A percentile compares a stretch with the other conserved stretches of the same genome.
Evolutionary conservation across 106 monocot genomes (phyloP).

Genomic region (Xerophyta viscosa): DNA sequence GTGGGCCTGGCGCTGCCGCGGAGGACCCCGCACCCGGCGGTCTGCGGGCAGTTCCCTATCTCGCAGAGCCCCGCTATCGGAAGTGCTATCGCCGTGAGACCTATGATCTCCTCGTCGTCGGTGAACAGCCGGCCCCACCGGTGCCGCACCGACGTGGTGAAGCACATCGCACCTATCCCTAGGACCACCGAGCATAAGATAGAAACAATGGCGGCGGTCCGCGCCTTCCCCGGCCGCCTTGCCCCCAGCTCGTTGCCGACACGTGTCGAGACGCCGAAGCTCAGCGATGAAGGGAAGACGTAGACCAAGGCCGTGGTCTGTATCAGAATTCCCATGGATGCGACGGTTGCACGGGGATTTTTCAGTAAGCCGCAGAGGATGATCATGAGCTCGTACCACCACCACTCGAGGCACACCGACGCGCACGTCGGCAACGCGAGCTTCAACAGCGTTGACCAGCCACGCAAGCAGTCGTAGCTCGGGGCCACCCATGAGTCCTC

Average conservation of each 20-base stretch:
- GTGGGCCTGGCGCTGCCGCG: constrained; percentile 75
- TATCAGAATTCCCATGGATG: constrained; percentile 84
- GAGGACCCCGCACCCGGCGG: constrained; percentile 80
- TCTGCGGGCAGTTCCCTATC: constrained; percentile 95
- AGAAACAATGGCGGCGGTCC: constrained; percentile 32
- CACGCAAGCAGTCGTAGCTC: constrained; percentile 44
- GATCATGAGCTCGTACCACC: constrained; percentile 89
- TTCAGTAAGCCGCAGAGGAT: constrained; percentile 66
- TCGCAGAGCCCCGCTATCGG: constrained; percentile 92
- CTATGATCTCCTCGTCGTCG: constrained; percentile 45
- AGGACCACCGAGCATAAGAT: constrained; percentile 25
- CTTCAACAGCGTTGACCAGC: constrained; percentile 55
- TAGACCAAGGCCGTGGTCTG: constrained; percentile 82
- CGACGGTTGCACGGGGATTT: constrained; percentile 59
- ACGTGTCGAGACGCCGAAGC: constrained; percentile 65
- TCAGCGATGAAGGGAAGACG: constrained; percentile 76
- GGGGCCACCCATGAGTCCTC: constrained; percentile 53
- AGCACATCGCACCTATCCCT: constrained; percentile 45
- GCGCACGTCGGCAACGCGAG: constrained; percentile 70
- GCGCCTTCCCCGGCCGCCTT: constrained; percentile 37
- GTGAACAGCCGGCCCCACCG: constrained; percentile 78
- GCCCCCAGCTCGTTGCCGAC: constrained; percentile 89
- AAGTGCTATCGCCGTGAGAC: constrained; percentile 65
- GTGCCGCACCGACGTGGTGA: constrained; percentile 47
- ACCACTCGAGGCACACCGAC: constrained; percentile 82